These are phyloP conservation scores for Globisporangium echinulatum DNA, from an alignment of 352 stramenopile genomes.

Conservation along the genomic window DNA sequence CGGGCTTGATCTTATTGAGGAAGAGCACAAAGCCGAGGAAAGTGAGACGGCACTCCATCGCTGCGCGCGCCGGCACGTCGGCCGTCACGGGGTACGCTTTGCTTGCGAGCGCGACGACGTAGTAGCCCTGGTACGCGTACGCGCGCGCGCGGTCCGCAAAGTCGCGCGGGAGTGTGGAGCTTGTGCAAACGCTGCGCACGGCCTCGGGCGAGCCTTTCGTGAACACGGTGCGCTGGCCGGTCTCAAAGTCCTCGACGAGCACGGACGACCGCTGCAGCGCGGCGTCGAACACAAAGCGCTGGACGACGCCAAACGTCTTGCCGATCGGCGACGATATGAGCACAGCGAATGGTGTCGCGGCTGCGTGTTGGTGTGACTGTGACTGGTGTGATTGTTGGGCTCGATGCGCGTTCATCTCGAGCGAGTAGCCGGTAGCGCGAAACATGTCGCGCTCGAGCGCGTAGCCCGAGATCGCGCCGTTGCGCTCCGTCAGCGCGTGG, in stretches of 20 bases:
- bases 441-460: slow-evolving; percentile 76
- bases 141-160: slow-evolving; percentile 51
- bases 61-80: slow-evolving; percentile 47
- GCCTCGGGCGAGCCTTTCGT: slow-evolving; percentile 66
- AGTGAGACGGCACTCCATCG: slow-evolving; percentile 66
- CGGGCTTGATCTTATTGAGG: slow-evolving; percentile 86
- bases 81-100: slow-evolving; percentile 51
- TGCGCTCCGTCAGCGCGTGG: slow-evolving; percentile 49
- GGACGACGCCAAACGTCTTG: slow-evolving; percentile 61
- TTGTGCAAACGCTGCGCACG: slow-evolving; percentile 54
- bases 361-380: slow-evolving; percentile 21
- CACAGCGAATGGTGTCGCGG: slow-evolving; percentile 50
- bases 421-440: slow-evolving; percentile 44
- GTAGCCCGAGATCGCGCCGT: slow-evolving; percentile 53
- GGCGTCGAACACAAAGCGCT: slow-evolving; percentile 70
- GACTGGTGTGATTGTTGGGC: too few relatives aligned
- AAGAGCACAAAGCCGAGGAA: slow-evolving; percentile 89
- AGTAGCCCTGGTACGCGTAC: slow-evolving; percentile 81
- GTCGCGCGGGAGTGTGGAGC: slow-evolving; percentile 54
- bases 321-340: slow-evolving; percentile 64
- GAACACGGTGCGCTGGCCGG: slow-evolving; percentile 50
- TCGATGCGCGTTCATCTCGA: slow-evolving; percentile 43
- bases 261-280: slow-evolving; percentile 61
- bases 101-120: slow-evolving; percentile 61
- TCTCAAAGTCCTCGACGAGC: slow-evolving; percentile 65